phyloP scores from a whole-genome alignment of 2,329 filamentous ascomycete genomes.

The Pseudogymnoascus sp. region DNA sequence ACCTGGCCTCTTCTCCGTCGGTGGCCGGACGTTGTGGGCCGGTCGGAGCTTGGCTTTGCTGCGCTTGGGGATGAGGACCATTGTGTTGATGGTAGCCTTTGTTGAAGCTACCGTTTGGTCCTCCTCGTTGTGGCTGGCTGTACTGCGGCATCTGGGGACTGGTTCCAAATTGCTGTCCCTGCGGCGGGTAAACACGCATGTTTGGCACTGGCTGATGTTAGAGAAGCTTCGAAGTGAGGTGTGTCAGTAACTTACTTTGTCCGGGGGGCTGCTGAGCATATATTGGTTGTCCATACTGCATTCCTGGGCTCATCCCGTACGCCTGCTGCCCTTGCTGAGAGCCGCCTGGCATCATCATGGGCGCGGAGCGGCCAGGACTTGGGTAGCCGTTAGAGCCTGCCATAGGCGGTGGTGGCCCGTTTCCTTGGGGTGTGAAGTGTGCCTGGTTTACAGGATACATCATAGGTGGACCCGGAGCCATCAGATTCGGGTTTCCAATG shows the following conservation, averaged over 20 bases:
- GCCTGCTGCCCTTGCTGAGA: conserved; percentile 73
- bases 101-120: conserved; percentile 42
- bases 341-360: conserved; percentile 91
- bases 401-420: conserved; percentile 47
- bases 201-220: conserved; percentile 44
- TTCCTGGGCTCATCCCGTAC: conserved; percentile 67
- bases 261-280: conserved; percentile 62
- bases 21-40: conserved; percentile 33
- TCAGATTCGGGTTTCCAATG: conserved; percentile 62
- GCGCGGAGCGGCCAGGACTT: conserved; percentile 77
- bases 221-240: conserved; percentile 28
- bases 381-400: conserved; percentile 70
- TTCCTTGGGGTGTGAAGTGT: conserved; percentile 54
- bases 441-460: conserved; percentile 67
- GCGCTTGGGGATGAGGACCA: conserved; percentile 27
- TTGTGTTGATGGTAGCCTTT: conserved; percentile 38
- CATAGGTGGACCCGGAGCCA: conserved; percentile 65
- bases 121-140: conserved; percentile 46
- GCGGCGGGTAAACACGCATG: conserved; percentile 51
- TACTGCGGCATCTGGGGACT: conserved; percentile 57
- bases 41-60: conserved; percentile 29
- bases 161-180: conserved; percentile 54
- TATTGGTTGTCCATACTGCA: conserved; percentile 50
- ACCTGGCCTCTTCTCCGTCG: conserved; percentile 39
- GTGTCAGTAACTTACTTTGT: conserved; percentile 55